Conservation (phyloP, 495 filamentous ascomycete species). For the Aspergillus hancockii region DNA sequence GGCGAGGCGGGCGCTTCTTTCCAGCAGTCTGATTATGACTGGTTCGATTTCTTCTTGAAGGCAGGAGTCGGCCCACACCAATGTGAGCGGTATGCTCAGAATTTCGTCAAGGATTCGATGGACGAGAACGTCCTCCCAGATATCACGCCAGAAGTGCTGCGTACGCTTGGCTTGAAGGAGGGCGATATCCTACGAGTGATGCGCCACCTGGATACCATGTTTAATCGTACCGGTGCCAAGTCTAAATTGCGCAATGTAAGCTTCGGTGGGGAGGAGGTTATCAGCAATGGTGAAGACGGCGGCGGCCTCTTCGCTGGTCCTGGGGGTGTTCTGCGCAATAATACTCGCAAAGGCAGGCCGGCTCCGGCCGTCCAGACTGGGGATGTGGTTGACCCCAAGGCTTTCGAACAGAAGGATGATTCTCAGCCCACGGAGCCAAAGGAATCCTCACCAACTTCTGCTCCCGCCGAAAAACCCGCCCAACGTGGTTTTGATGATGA, state of each 20-base stretch:
- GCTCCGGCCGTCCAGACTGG: conserved; percentile 79
- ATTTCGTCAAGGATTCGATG: conserved; percentile 90
- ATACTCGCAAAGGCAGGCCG: conserved; percentile 91
- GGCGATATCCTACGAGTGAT: conserved; percentile 95
- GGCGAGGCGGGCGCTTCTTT: conserved; percentile 55
- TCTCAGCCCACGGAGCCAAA: conserved; percentile 48
- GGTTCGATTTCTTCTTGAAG: conserved; percentile 97
- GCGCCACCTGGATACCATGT: conserved; percentile 84
- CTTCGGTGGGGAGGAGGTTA: conserved; percentile 58
- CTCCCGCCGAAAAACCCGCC: conserved; percentile 47
- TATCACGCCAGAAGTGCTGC: conserved; percentile 76
- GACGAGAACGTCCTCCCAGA: conserved; percentile 88
- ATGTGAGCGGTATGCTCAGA: conserved; percentile 90
- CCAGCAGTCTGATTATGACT: conserved; percentile 76
- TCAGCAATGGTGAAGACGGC: conserved; percentile 51
- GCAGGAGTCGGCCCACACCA: conserved; percentile 88
- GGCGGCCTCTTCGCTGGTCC: conserved; percentile 90
- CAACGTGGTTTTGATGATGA: conserved; percentile 86
- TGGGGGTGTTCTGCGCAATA: conserved; percentile 84
- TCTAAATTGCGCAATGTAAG: conserved; percentile 61
- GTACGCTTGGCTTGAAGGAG: conserved; percentile 87
- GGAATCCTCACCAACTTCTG: conserved; percentile 44
- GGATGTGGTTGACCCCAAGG: conserved; percentile 84
- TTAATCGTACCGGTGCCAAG: conserved; percentile 60
- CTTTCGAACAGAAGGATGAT: conserved; percentile 65